These are phyloP conservation scores for Selaginella tamariscina DNA, from an alignment of 75 land plant species.

Conservation along the genomic window DNA sequence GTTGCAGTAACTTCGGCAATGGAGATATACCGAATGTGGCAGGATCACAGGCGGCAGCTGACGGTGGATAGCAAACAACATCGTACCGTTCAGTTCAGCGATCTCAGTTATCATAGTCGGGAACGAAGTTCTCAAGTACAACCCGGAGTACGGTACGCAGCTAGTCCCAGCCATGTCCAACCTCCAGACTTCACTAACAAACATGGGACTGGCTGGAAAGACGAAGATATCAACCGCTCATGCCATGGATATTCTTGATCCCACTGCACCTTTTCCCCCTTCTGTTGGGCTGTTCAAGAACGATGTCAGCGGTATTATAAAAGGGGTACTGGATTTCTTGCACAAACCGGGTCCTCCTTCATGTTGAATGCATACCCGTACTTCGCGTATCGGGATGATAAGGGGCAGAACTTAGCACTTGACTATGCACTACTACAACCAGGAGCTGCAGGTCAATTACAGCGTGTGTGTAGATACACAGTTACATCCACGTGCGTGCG, in stretches of 20 bases:
- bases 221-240: slow-evolving; percentile 7
- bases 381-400: slow-evolving; percentile 10
- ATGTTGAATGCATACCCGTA: slow-evolving; percentile 4
- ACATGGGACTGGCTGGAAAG: not conserved
- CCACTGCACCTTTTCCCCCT: slow-evolving; percentile 2
- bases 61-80: not conserved
- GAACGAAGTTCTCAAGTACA: slow-evolving; percentile 8
- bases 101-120: slow-evolving; percentile 1
- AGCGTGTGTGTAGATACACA: too few species aligned
- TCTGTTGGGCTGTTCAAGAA: not conserved
- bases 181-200: not conserved
- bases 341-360: not conserved
- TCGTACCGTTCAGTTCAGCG: not conserved
- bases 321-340: not conserved
- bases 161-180: slow-evolving; percentile 5
- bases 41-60: not conserved
- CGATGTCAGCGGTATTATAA: not conserved
- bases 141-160: not conserved
- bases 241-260: slow-evolving; percentile 6
- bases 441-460: not conserved
- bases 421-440: not conserved
- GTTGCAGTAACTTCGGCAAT: not conserved
- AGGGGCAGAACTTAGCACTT: not conserved
- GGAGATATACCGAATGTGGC: not conserved
- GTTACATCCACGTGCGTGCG: too few species aligned